Evolutionary conservation across 2,329 filamentous ascomycete species (phyloP).

Genomic region (Alternaria incomplexa): DNA sequence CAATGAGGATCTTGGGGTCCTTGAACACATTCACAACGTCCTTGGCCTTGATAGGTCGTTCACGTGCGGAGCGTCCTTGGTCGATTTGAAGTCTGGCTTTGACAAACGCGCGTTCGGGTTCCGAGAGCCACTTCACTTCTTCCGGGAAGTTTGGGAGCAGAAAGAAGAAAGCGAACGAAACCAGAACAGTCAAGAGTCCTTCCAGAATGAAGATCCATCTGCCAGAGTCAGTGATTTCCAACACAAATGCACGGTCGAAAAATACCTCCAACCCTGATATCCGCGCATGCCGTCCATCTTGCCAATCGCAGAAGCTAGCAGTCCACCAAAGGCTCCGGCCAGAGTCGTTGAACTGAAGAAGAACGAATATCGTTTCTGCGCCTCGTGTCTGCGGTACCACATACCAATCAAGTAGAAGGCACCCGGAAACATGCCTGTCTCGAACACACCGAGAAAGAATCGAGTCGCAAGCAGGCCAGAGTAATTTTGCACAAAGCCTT

Average conservation of each 20-base stretch:
- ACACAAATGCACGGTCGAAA: neutral
- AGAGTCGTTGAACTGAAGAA: constrained; percentile 87
- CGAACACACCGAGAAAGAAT: constrained; percentile 78
- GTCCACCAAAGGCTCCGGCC: constrained; percentile 83
- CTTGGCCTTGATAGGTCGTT: constrained; percentile 50
- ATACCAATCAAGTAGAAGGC: constrained; percentile 76
- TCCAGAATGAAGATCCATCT: constrained; percentile 80
- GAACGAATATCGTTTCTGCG: constrained; percentile 89
- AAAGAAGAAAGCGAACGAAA: constrained; percentile 56
- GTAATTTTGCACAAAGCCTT: constrained; percentile 81
- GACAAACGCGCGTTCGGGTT: constrained; percentile 56
- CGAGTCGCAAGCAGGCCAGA: constrained; percentile 74
- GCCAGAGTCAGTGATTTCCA: neutral
- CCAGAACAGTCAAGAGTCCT: constrained; percentile 53
- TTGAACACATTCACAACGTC: constrained; percentile 57
- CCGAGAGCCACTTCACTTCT: constrained; percentile 55
- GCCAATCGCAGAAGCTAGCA: constrained; percentile 86
- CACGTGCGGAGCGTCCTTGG: constrained; percentile 55
- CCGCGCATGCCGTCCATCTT: constrained; percentile 76
- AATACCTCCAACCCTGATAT: constrained; percentile 71
- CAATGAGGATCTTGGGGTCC: constrained; percentile 57
- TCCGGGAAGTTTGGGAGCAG: constrained; percentile 58
- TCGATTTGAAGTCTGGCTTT: constrained; percentile 55
- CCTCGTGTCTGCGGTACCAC: constrained; percentile 89
- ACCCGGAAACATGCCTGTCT: constrained; percentile 61